Percentiles rank a stretch among this genome's conserved stretches.
These are phyloP conservation scores for Blastomyces emzantsi DNA, from an alignment of 2,329 filamentous ascomycete species.

Conservation along the genomic window DNA sequence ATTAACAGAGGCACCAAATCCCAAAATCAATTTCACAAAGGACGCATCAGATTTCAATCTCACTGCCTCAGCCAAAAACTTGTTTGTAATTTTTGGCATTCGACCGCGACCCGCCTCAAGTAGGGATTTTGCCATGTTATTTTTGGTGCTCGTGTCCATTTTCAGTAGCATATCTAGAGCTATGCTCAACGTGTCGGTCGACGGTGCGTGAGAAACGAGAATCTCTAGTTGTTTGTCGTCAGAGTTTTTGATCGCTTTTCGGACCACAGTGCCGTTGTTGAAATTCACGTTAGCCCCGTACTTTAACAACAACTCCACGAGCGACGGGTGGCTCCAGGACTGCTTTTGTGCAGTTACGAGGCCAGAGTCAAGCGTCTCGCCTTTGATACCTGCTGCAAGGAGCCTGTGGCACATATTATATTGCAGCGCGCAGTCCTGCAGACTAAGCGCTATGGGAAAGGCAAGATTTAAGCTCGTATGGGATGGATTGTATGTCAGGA, in stretches of 20 bases:
- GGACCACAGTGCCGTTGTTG: constrained; percentile 15
- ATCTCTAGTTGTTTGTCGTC: constrained; percentile 15
- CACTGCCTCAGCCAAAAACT: constrained; percentile 12
- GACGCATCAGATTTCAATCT: constrained; percentile 9
- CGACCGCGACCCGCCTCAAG: constrained; percentile 11
- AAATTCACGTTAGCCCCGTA: constrained; percentile 17
- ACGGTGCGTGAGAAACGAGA: constrained; percentile 13
- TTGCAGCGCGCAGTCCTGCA: constrained; percentile 10
- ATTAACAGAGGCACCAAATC: constrained; percentile 16
- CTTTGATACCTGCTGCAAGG: constrained; percentile 16
- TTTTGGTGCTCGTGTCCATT: constrained; percentile 6
- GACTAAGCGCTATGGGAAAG: constrained; percentile 12
- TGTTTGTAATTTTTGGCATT: constrained; percentile 11
- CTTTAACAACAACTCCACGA: constrained; percentile 16
- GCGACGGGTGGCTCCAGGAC: constrained; percentile 10
- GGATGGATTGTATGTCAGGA: constrained; percentile 15
- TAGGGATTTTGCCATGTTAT: constrained; percentile 15
- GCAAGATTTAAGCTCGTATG: constrained; percentile 10
- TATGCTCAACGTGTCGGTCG: constrained; percentile 11
- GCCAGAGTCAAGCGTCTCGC: constrained; percentile 12
- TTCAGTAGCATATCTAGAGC: constrained; percentile 12
- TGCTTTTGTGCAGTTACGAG: constrained; percentile 14
- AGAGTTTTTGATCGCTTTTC: constrained; percentile 14
- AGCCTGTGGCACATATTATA: constrained; percentile 16
- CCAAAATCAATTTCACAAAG: constrained; percentile 16